Percentiles rank a stretch among this genome's conserved stretches.
These are phyloP conservation scores for Xylaria telfairii DNA, from an alignment of 495 filamentous ascomycete genomes.

Conservation along the genomic window DNA sequence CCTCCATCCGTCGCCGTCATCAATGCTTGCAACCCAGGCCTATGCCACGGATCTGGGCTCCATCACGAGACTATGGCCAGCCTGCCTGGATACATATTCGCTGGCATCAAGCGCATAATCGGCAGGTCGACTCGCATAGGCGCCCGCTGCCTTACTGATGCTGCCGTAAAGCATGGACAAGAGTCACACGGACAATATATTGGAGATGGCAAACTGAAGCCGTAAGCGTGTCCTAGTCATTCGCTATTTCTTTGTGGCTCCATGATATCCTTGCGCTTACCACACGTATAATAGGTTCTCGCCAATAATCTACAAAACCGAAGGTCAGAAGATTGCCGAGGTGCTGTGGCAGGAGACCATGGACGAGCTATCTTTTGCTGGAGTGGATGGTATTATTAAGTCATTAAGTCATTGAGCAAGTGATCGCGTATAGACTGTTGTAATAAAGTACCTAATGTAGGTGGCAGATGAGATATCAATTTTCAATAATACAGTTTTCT, in stretches of 20 bases:
- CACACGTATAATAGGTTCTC: conserved; percentile 18
- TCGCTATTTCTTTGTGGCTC: not conserved
- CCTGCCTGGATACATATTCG: not conserved
- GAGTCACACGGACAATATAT: conserved; percentile 33
- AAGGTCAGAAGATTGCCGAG: conserved; percentile 15
- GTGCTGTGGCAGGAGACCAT: conserved; percentile 33
- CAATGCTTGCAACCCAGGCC: conserved; percentile 3
- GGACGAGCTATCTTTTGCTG: conserved; percentile 28
- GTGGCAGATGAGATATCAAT: too few relatives aligned
- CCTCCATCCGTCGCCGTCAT: conserved; percentile 6
- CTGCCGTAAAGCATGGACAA: conserved; percentile 24
- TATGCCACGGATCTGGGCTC: not conserved
- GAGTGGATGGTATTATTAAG: too few relatives aligned
- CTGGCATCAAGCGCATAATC: not conserved
- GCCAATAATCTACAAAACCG: conserved; percentile 13
- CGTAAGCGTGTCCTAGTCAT: conserved; percentile 26
- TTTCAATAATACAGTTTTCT: too few relatives aligned
- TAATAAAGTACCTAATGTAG: too few relatives aligned
- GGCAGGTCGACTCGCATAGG: conserved; percentile 6
- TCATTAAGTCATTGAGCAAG: too few relatives aligned
- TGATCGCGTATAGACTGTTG: too few relatives aligned
- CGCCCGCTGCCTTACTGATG: conserved; percentile 23
- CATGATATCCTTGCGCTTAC: not conserved
- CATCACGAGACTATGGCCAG: not conserved
- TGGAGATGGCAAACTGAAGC: conserved; percentile 27